Base-by-base conservation (phyloP, 495 filamentous ascomycete genomes). In the Annulohypoxylon nitens region DNA sequence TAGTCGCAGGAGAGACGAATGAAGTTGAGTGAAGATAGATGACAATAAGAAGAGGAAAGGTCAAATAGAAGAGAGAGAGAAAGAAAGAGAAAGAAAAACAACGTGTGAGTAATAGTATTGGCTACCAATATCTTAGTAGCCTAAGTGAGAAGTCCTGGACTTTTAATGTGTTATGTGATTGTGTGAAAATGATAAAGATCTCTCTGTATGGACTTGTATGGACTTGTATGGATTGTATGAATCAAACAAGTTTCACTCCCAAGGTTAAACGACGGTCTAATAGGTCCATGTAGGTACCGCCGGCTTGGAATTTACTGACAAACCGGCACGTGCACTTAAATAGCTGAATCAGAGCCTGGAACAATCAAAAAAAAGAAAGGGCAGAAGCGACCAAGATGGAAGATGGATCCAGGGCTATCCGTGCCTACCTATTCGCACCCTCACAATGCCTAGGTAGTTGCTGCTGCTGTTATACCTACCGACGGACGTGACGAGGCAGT, bases 201-300 rank as follows among this genome's bases (percentile, higher is more conserved):
- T 14, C 20, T 23, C 20, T 23, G 20, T 23, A 23, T 23, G 20
- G 20, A 23, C 20, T 23, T 23, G 20, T 23, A 23, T 23, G 20
- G 20, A 23, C 20, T 23, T 23, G 20, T 23, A 23, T 23, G 20
- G 20, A 23, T 23, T 39, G 34, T 9, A 39, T 39, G 55, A 2
- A 51, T 48, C n/a, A 7, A 18, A 23, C 20, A 16, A 36, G 36
- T 10, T 39, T 10, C 36, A 26, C 9, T n/a, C 2, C 1, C 30
- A 54, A 53, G 10, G 20, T 53, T 54, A 50, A 61, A 54, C 57
- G n/a, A 36, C 47, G 65, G 65, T 69, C 55, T 67, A 53, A 26
- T 23, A 45, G 36, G 9, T 12, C 36, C 8, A 36, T 43, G 11
- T 39, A 43, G 16, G 50, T 66, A 45, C 57, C 25, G 39, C 23